Conservation (phyloP, 2,329 filamentous ascomycete species). For the Alternaria gansuensis region DNA sequence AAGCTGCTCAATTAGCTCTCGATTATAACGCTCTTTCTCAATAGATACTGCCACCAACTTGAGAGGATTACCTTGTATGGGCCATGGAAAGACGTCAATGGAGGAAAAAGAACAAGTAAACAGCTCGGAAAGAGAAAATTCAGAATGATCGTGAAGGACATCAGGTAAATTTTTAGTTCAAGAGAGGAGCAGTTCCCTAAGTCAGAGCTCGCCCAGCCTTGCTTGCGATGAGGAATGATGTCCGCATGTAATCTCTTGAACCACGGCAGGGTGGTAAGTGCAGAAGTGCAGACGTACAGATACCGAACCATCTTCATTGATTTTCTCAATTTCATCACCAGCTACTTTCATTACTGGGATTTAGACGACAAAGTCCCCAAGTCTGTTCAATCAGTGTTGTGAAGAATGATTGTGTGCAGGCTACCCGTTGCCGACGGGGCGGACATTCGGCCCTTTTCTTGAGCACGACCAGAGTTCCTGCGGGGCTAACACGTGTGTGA, state of each 20-base stretch:
- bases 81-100: neutral
- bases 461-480: neutral
- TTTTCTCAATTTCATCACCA: no score
- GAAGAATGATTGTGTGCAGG: no score
- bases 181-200: neutral
- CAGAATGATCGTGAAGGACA: neutral
- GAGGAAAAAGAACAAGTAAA: neutral
- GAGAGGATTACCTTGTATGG: constrained; percentile 1
- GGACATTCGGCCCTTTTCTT: neutral
- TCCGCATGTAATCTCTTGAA: neutral
- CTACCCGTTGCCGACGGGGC: neutral
- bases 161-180: neutral
- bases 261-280: no score
- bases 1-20: neutral
- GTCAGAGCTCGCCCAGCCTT: neutral
- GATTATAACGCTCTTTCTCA: neutral
- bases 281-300: no score
- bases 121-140: neutral
- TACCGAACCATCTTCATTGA: no score
- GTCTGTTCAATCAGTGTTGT: no score
- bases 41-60: neutral
- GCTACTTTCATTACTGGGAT: no score
- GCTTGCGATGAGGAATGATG: neutral
- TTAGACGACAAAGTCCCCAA: no score
- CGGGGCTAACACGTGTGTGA: no score